Evolutionary conservation across 306 rosid species (phyloP), one percentile per base, ranked within the genome.

Genomic region (Vicia faba): DNA sequence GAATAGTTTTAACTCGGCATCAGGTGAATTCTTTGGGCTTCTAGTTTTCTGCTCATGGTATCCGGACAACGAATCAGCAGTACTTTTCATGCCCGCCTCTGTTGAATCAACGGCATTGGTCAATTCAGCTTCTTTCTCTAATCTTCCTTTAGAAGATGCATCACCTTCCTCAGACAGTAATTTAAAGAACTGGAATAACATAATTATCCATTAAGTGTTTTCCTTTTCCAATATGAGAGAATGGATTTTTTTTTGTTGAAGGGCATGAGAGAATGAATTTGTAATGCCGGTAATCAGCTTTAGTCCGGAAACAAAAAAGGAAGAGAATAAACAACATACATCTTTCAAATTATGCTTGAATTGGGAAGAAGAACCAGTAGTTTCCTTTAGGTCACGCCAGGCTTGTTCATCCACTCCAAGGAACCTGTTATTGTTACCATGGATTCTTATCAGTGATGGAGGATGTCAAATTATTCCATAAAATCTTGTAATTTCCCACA

Each of bases 41-140:
- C 20, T 49, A 58, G 51, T 54, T 68, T 62, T 72, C 75, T 67
- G 35, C 69, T 76, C 88, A n/a, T 82, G 86, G 64, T 75, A 71
- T 66, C 78, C 83, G 20, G 68, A 61, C 31, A 74, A 65, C 59
- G 82, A 78, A 65, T 78, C 81, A 8, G 61, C 31, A 35, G 6
- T 7, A 63, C 35, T 40, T n/a, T 81, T 77, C 85, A 87, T 76
- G 83, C 78, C 77, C 55, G 4, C 62, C 19, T 56, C 78, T 65
- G 85, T 78, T 31, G 70, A 83, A 71, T 86, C 91, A 55, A 89
- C 75, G 14, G 88, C 85, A 61, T 70, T 86, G 33, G 96, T 73
- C 79, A 92, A 68, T 35, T 89, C 96, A 19, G 78, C 79, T 75
- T 89, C 89, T 77, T 86, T 88, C 51, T 80, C 82, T 49, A 62